These are phyloP conservation scores for Microascus cirrosus DNA, from an alignment of 2,329 filamentous ascomycete genomes.

Conservation along the genomic window DNA sequence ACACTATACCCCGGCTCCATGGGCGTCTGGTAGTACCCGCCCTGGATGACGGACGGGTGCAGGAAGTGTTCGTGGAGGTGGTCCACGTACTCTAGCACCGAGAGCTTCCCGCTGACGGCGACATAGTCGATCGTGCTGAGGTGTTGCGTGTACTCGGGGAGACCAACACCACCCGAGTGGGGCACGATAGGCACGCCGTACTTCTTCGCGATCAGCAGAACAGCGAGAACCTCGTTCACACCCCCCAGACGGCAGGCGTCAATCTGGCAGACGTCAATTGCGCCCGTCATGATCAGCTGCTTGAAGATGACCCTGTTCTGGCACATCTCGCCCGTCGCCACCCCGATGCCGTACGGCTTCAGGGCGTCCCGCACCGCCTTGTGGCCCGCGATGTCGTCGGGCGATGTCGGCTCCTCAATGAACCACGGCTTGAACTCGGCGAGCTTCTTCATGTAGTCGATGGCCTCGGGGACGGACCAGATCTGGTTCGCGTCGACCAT, in stretches of 20 bases:
- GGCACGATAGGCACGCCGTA: slow-evolving; percentile 74
- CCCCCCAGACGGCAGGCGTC: slow-evolving; percentile 84
- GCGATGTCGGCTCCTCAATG: slow-evolving; percentile 87
- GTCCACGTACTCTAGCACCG: slow-evolving; percentile 83
- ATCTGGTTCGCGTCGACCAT: slow-evolving; percentile 94
- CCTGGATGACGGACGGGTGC: slow-evolving; percentile 67
- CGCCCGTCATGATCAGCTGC: slow-evolving; percentile 69
- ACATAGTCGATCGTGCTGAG: slow-evolving; percentile 89
- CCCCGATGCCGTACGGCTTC: slow-evolving; percentile 62
- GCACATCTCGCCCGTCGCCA: slow-evolving; percentile 90
- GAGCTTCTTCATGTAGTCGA: slow-evolving; percentile 75
- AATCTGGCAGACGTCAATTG: slow-evolving; percentile 81
- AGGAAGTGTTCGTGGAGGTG: slow-evolving; percentile 90
- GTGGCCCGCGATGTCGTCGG: slow-evolving; percentile 83
- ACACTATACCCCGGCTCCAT: slow-evolving; percentile 78
- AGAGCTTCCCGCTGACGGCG: slow-evolving; percentile 68
- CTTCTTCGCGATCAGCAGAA: slow-evolving; percentile 75
- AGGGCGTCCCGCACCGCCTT: slow-evolving; percentile 75
- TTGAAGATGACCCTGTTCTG: slow-evolving; percentile 94
- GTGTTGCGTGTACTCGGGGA: slow-evolving; percentile 92
- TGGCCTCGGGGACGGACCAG: slow-evolving; percentile 83
- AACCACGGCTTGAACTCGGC: slow-evolving; percentile 83
- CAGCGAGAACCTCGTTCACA: slow-evolving; percentile 86
- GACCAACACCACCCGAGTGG: slow-evolving; percentile 78
- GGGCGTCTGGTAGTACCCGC: slow-evolving; percentile 82